Evolutionary conservation across 2,329 filamentous ascomycete genomes (phyloP).

Genomic region (Hypoxylon sp.): DNA sequence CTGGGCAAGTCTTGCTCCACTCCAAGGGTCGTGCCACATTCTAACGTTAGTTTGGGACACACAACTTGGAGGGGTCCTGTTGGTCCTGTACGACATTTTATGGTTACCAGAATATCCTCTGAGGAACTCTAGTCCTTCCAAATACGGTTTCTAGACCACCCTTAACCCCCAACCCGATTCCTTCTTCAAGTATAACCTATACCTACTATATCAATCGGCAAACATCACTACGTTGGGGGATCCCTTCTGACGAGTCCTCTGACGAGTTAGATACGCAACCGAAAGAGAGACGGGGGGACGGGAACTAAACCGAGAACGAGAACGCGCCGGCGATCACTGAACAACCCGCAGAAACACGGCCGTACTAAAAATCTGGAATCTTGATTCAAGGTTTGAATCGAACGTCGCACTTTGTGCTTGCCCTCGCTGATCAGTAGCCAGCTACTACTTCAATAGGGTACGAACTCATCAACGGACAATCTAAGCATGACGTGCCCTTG

Average conservation of each 20-base stretch:
- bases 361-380: conserved; percentile 7
- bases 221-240: conserved; percentile 2
- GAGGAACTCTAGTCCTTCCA: neutral
- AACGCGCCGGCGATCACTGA: conserved; percentile 34
- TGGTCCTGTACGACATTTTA: conserved; percentile 12
- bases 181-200: too few relatives aligned
- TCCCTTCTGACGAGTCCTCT: conserved; percentile 2
- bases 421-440: conserved; percentile 33
- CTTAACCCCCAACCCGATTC: neutral
- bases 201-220: conserved; percentile 8
- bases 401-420: conserved; percentile 32
- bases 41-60: conserved; percentile 34
- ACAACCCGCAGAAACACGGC: conserved; percentile 17
- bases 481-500: conserved; percentile 44
- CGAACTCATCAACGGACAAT: conserved; percentile 20
- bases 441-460: conserved; percentile 19
- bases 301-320: conserved; percentile 42
- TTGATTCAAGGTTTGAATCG: conserved; percentile 22
- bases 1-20: conserved; percentile 27
- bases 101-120: conserved; percentile 21
- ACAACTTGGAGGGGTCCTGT: conserved; percentile 38
- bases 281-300: conserved; percentile 27
- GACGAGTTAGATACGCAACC: conserved; percentile 26
- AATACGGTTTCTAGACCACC: conserved; percentile 11
- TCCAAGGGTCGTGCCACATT: conserved; percentile 41